Base-by-base conservation (phyloP, 2,329 filamentous ascomycete species). In the Teratosphaeria zuluensis region DNA sequence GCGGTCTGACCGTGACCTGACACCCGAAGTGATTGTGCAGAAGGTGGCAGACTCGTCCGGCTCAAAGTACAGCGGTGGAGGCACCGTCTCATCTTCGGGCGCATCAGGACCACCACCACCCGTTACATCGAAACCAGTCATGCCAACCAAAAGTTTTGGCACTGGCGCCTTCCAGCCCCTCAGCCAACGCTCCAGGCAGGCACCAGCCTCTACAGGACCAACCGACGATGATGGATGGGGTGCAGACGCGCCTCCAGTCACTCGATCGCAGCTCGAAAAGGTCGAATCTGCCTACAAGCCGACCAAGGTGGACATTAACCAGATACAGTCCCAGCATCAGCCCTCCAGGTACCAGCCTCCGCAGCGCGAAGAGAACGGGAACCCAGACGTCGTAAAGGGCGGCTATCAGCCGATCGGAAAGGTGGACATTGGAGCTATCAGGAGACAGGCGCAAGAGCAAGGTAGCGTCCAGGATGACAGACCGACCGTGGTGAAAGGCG, bases 21-120 rank as follows among this genome's bases (percentile, higher is more conserved):
- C 88, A 31, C 89, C 92, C 42, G 90, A 95, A 69, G 80, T 81
- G 59, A 96, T 99, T 66, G 82, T 97, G 67, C 88, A 94, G 72
- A 97, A 96, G 76, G 90, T 99, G 54, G 84, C 90, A 61, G 92
- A 97, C 79, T 88, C 94, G 31, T 97, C 94, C 51, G 94, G 94
- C 61, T 84, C 92, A 63, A 97, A 96, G 74, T 99, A 99, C 76
- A 90, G 90, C 3, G 83, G 84, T 11, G 87, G 85, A 57, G 81
- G 81, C 59, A 79, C 32, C 35, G 53, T 46, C 1, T 21, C 83
- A 55, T 78, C 79, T 19, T 58, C 63, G 9, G 63, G 65, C 28
- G 72, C 78, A 53, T 78, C 82, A 24, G 81, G 84, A 19, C 80
- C 84, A n/a, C 74, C 78, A 51, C 89, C 90, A 8, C 84, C 87